A percentile compares a stretch with the other conserved stretches of the same genome.
These are phyloP conservation scores for Penicillium taxi DNA, from an alignment of 495 filamentous ascomycete species.

Conservation along the genomic window DNA sequence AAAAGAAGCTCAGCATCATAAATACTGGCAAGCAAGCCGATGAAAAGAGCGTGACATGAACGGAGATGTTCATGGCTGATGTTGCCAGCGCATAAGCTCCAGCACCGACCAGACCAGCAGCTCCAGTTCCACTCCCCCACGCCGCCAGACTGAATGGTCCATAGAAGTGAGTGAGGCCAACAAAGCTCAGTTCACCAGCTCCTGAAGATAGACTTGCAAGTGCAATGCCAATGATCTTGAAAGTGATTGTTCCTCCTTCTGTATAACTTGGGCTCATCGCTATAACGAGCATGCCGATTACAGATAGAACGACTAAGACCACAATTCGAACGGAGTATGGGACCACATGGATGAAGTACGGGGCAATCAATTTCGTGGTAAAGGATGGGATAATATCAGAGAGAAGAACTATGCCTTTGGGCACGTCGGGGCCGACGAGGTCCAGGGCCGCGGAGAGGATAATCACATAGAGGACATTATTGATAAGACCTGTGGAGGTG, in stretches of 20 bases:
- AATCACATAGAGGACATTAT: conserved; percentile 97
- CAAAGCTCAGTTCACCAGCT: conserved; percentile 78
- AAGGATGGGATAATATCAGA: conserved; percentile 88
- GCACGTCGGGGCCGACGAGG: conserved; percentile 75
- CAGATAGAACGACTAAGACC: conserved; percentile 62
- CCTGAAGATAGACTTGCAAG: conserved; percentile 78
- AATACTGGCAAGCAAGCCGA: conserved; percentile 71
- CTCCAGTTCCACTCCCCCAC: conserved; percentile 91
- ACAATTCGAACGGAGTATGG: conserved; percentile 71
- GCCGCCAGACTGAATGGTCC: conserved; percentile 82
- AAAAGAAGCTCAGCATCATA: conserved; percentile 82
- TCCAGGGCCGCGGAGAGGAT: conserved; percentile 94
- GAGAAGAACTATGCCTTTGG: conserved; percentile 87
- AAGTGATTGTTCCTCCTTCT: conserved; percentile 52
- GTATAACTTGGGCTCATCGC: conserved; percentile 61
- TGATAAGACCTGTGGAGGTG: conserved; percentile 70
- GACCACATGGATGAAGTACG: conserved; percentile 85
- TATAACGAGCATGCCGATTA: conserved; percentile 79
- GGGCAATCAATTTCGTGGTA: conserved; percentile 75
- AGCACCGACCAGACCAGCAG: conserved; percentile 77
- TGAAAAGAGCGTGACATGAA: conserved; percentile 61
- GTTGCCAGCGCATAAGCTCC: conserved; percentile 81
- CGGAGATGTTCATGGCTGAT: conserved; percentile 62
- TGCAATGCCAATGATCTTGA: conserved; percentile 77
- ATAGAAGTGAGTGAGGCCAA: conserved; percentile 89